A percentile compares a stretch with the other conserved stretches of the same genome.
phyloP scores from a whole-genome alignment of 331 rosid species.

The Pyracantha coccinea region DNA sequence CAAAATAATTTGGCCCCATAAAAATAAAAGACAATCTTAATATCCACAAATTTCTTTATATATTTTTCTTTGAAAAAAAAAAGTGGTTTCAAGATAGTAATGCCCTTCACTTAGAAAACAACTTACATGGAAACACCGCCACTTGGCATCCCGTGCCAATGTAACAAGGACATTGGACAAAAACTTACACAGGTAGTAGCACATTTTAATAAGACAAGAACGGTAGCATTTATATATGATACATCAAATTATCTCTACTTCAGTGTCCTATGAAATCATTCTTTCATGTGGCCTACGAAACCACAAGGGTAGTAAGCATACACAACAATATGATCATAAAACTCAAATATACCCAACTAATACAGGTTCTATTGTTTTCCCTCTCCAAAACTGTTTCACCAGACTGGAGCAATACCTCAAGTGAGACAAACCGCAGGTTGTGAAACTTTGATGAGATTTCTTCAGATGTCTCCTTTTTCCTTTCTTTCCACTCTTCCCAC shows the following conservation, averaged over 20 bases:
- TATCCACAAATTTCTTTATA: not conserved
- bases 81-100: not conserved
- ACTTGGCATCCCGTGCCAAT: not conserved
- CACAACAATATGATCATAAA: not conserved
- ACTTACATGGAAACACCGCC: not conserved
- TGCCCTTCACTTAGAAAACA: not conserved
- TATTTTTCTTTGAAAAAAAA: not conserved
- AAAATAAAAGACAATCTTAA: not conserved
- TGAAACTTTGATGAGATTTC: slow-evolving; percentile 57
- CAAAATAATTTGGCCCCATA: not conserved
- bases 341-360: not conserved
- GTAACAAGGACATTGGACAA: not conserved
- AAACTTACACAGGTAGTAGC: not conserved
- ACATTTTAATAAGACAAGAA: not conserved
- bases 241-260: not conserved
- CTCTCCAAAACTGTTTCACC: not conserved
- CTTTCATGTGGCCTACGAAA: not conserved
- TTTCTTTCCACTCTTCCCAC: slow-evolving; percentile 97
- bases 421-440: slow-evolving; percentile 72
- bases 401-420: slow-evolving; percentile 48
- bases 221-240: not conserved
- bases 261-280: not conserved
- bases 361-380: not conserved
- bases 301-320: not conserved
- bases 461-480: slow-evolving; percentile 46